These are phyloP conservation scores for Apiotrichum gamsii DNA, from an alignment of 1,284 basidiomycete genomes.

Conservation along the genomic window DNA sequence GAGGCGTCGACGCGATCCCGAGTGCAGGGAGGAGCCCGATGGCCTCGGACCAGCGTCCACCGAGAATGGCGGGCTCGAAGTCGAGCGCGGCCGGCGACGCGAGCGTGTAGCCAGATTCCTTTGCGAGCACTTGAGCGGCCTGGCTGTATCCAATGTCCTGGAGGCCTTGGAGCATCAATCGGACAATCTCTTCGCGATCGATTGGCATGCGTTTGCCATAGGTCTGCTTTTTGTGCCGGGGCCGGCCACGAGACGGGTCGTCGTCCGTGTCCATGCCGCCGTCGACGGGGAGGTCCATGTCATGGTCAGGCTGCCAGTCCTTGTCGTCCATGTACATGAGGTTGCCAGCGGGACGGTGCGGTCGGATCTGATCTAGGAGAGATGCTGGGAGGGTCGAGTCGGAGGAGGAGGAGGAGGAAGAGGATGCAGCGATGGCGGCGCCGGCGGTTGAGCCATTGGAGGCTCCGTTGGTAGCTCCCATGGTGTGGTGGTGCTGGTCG, in stretches of 20 bases:
- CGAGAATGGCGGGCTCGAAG: constrained; percentile 74
- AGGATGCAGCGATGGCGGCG: background rate
- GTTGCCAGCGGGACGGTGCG: constrained; percentile 13
- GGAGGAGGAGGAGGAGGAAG: too few relatives aligned
- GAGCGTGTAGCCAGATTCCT: constrained; percentile 85
- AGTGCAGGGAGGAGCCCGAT: constrained; percentile 64
- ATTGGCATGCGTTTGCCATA: constrained; percentile 48
- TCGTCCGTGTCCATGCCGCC: constrained; percentile 14
- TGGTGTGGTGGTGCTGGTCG: constrained; percentile 4
- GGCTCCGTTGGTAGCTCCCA: constrained; percentile 10
- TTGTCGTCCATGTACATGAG: constrained; percentile 42
- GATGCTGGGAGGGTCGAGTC: background rate
- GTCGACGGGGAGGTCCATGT: constrained; percentile 9
- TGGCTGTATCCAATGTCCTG: constrained; percentile 92
- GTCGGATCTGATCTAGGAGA: constrained; percentile 6
- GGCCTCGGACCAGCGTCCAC: constrained; percentile 77
- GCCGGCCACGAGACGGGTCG: background rate
- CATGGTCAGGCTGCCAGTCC: constrained; percentile 26
- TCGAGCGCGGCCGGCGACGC: constrained; percentile 71
- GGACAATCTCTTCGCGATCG: constrained; percentile 83
- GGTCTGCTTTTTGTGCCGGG: constrained; percentile 6
- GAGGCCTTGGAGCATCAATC: constrained; percentile 82
- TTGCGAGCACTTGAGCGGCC: constrained; percentile 78
- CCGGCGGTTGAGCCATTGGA: constrained; percentile 4
- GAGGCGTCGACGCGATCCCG: constrained; percentile 49